A percentile compares a stretch with the other conserved stretches of the same genome.
Evolutionary conservation across 805 yeast species (phyloP).

Genomic region (Torulaspora gathmanii): DNA sequence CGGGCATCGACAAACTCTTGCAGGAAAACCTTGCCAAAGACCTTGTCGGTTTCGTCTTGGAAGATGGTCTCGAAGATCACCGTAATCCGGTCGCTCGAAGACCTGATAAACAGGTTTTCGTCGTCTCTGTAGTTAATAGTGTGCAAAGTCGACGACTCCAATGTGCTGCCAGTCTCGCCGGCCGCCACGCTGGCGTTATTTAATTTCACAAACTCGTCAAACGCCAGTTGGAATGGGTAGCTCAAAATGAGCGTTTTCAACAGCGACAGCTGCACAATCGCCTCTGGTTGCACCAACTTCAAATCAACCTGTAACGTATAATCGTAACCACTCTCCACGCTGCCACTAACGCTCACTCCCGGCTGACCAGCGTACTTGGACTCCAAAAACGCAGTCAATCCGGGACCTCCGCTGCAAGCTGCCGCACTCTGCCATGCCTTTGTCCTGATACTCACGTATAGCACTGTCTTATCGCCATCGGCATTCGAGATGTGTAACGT

Average conservation of each 20-base stretch:
- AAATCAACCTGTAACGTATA: slow-evolving; percentile 70
- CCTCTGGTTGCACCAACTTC: slow-evolving; percentile 45
- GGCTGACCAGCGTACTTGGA: slow-evolving; percentile 18
- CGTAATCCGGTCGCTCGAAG: slow-evolving; percentile 93
- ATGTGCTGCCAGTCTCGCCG: slow-evolving; percentile 23
- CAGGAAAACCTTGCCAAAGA: slow-evolving; percentile 80
- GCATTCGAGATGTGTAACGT: slow-evolving; percentile 77
- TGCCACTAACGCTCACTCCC: slow-evolving; percentile 22
- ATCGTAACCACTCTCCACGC: slow-evolving; percentile 70
- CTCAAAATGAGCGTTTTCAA: slow-evolving; percentile 85
- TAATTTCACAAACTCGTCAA: slow-evolving; percentile 68
- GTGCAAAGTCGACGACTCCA: slow-evolving; percentile 26
- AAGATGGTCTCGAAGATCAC: slow-evolving; percentile 92
- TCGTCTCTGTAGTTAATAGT: slow-evolving; percentile 81
- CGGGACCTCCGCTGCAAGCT: slow-evolving; percentile 17
- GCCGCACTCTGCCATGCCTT: slow-evolving; percentile 33
- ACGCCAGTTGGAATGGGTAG: slow-evolving; percentile 88
- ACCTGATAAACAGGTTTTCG: slow-evolving; percentile 84
- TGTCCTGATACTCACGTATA: slow-evolving; percentile 30
- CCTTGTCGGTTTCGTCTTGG: slow-evolving; percentile 94
- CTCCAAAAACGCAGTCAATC: slow-evolving; percentile 21
- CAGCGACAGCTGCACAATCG: slow-evolving; percentile 63
- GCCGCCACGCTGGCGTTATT: slow-evolving; percentile 34
- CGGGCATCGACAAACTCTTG: slow-evolving; percentile 97
- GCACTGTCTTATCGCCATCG: slow-evolving; percentile 59